Conservation (phyloP, 2,329 filamentous ascomycete genomes). For the Penicillium polonicum region DNA sequence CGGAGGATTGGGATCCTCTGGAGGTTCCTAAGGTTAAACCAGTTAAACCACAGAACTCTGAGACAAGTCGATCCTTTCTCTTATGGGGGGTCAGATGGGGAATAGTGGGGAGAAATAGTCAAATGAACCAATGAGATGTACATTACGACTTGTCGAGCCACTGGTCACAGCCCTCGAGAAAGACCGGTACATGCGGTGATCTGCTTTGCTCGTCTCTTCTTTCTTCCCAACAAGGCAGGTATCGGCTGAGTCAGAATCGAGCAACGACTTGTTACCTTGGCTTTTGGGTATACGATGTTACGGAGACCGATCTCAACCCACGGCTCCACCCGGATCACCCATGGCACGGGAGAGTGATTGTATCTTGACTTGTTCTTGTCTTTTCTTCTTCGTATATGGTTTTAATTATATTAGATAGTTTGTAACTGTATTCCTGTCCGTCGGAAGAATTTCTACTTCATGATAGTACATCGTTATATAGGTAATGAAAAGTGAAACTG, state of each 20-base stretch:
- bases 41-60: background rate
- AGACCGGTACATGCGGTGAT: background rate
- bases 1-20: background rate
- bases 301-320: conserved; percentile 17
- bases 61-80: background rate
- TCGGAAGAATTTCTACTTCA: background rate
- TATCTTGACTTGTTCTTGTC: conserved; percentile 6
- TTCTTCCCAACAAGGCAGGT: background rate
- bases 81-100: background rate
- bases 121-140: background rate
- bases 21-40: conserved; percentile 1
- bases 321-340: conserved; percentile 21
- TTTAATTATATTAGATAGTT: background rate
- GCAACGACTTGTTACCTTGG: conserved; percentile 1
- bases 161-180: background rate
- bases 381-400: background rate
- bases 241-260: conserved; percentile 1
- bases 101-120: background rate
- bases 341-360: conserved; percentile 20
- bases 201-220: background rate
- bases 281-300: conserved; percentile 7
- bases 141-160: background rate
- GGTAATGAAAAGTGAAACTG: conserved; percentile 2
- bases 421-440: background rate
- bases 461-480: background rate